Evolutionary conservation across 345 rosid genomes (phyloP).

Genomic region (Eucalyptus dawsonii): DNA sequence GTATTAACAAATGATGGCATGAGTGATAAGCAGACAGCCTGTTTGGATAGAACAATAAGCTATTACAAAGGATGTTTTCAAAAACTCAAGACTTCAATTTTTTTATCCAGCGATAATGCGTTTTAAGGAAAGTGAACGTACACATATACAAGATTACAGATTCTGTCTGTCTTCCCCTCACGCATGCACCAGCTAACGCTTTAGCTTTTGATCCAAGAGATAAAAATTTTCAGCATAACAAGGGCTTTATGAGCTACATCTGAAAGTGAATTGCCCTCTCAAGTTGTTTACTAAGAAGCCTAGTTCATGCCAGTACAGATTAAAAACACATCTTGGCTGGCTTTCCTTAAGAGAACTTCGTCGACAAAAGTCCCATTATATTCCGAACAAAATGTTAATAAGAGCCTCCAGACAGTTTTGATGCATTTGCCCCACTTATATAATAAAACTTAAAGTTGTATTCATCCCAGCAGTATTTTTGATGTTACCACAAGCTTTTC

Average conservation of each 20-base stretch:
- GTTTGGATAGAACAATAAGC: neutral
- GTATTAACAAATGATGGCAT: neutral
- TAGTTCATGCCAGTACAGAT: neutral
- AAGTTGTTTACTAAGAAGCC: neutral
- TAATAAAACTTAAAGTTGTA: neutral
- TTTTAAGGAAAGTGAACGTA: neutral
- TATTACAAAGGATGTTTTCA: neutral
- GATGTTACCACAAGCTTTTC: slow-evolving; percentile 27
- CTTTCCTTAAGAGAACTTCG: neutral
- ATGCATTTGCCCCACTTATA: neutral
- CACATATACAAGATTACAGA: neutral
- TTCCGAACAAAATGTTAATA: neutral
- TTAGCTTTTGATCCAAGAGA: neutral
- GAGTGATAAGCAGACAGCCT: neutral
- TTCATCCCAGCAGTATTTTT: neutral
- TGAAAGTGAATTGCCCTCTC: neutral
- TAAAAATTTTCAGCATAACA: neutral
- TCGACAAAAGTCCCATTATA: neutral
- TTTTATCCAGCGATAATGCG: neutral
- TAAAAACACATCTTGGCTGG: neutral
- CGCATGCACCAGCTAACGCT: neutral
- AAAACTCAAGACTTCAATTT: neutral
- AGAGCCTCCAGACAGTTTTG: neutral
- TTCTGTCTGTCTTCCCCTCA: neutral
- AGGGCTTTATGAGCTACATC: neutral